Evolutionary conservation across 495 filamentous ascomycete species (phyloP).

Genomic region (Aspergillus carlsbadensis): DNA sequence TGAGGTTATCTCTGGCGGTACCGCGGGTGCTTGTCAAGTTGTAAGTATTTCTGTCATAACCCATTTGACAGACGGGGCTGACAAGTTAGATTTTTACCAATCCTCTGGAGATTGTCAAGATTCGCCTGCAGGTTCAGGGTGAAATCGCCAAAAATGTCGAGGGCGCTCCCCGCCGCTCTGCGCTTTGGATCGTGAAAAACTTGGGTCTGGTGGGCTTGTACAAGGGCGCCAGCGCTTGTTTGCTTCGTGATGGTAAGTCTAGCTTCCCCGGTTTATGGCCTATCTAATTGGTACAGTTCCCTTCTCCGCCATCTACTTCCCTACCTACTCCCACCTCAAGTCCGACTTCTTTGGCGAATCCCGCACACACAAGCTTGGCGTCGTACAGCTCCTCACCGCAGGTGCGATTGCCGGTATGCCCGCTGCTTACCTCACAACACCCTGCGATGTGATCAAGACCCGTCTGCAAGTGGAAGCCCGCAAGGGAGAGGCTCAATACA

Average conservation of each 20-base stretch:
- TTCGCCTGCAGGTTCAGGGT: conserved; percentile 95
- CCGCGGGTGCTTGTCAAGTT: conserved; percentile 93
- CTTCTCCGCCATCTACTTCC: conserved; percentile 99
- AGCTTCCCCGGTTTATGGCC: background rate
- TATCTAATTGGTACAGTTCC: conserved; percentile 55
- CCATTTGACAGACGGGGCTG: background rate
- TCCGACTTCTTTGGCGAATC: conserved; percentile 90
- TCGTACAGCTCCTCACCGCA: conserved; percentile 88
- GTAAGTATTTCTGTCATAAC: conserved; percentile 52
- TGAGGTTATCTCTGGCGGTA: conserved; percentile 86
- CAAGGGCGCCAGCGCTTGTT: conserved; percentile 94
- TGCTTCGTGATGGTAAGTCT: conserved; percentile 72
- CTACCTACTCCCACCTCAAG: conserved; percentile 92
- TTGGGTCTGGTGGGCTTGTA: conserved; percentile 94
- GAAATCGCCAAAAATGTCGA: conserved; percentile 89
- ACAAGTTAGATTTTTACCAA: conserved; percentile 81
- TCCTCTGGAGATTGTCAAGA: conserved; percentile 98
- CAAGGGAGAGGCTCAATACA: conserved; percentile 88
- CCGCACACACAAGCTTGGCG: conserved; percentile 82
- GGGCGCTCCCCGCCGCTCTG: conserved; percentile 79
- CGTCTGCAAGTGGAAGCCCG: conserved; percentile 95
- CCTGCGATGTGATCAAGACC: conserved; percentile 98
- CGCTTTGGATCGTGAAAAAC: conserved; percentile 96
- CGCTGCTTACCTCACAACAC: conserved; percentile 94
- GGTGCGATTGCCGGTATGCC: conserved; percentile 99